Base-by-base conservation (phyloP, 495 filamentous ascomycete genomes). In the Penicillium samsonianum region DNA sequence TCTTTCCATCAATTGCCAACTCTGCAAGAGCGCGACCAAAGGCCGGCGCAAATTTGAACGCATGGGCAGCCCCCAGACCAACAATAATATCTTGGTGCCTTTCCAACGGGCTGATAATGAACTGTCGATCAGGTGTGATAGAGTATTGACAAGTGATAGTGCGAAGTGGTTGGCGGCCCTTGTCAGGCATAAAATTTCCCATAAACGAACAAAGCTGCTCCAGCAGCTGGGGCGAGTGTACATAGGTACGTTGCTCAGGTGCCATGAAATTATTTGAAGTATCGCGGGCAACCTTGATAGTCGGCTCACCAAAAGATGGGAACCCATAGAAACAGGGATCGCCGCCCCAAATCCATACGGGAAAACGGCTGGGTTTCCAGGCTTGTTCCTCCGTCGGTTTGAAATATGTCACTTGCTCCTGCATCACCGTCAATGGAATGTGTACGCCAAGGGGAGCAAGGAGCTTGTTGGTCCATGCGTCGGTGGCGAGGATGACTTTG, bases 351-450 rank as follows among this genome's bases (percentile, higher is more conserved):
- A 70, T 70, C 67, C 67, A 70, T 11, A 64, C 59, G 4, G 67
- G 67, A 30, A 68, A 65, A 11, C 50, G 57, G 11, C 55, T 55
- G 2, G 61, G 33, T 14, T 63, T 57, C 33, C 64, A 70, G 20
- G 48, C 48, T 6, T 52, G 31, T 7, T 55, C 14, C 9, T 70
- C 54, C 4, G 58, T 58, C 12, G 65, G 67, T 23, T 68, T 70
- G 54, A 66, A 70, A 48, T 70, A 70, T 46, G 67, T 70, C 12
- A 68, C 61, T 49, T 70, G 67, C 35, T 70, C 67, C 17, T 70
- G 67, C 67, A 70, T 70, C n/a, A 68, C 51, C 3, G 59, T 55
- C 6, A 70, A 45, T 5, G 67, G 65, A 19, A 70, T 70, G 23
- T 70, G 63, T 10, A 59, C 49, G 12, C 55, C 60, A 3, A 70